Evolutionary conservation across 345 rosid species (phyloP).

Genomic region (Bruguiera gymnorhiza): DNA sequence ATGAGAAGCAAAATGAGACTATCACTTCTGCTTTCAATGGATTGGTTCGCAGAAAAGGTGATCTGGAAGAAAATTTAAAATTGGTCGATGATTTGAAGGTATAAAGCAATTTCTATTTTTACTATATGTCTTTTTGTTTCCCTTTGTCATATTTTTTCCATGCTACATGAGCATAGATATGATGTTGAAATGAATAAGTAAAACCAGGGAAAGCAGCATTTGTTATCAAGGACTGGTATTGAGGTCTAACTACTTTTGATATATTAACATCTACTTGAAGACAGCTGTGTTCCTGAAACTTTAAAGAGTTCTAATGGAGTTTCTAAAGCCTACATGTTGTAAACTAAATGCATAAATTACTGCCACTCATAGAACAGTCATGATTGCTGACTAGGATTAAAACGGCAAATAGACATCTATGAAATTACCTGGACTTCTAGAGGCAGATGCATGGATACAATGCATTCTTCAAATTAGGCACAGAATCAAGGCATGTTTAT

Average conservation of each 20-base stretch:
- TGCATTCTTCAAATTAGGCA: no score
- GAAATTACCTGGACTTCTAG: no score
- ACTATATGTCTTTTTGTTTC: not conserved
- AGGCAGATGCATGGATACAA: not conserved
- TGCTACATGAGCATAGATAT: slow-evolving; percentile 4
- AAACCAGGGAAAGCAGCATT: not conserved
- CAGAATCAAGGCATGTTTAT: no score
- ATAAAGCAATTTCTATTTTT: slow-evolving; percentile 2
- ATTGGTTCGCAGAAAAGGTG: slow-evolving; percentile 69
- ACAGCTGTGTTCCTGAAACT: no score
- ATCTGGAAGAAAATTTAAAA: slow-evolving; percentile 76
- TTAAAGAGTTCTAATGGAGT: no score
- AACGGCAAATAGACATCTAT: not conserved
- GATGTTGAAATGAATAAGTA: not conserved
- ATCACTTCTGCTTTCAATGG: slow-evolving; percentile 71
- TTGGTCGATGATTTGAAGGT: slow-evolving; percentile 86
- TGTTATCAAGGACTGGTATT: not conserved
- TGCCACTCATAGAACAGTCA: not conserved
- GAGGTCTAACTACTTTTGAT: not conserved
- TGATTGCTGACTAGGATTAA: not conserved
- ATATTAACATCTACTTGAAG: not conserved
- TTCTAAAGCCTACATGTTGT: no score
- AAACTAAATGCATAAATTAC: no score
- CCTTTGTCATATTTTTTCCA: not conserved
- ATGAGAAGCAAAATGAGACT: slow-evolving; percentile 87